Evolutionary conservation across 108 stramenopile genomes (phyloP), one percentile per base, ranked within the genome.

Genomic region (Conticribra guillardii): DNA sequence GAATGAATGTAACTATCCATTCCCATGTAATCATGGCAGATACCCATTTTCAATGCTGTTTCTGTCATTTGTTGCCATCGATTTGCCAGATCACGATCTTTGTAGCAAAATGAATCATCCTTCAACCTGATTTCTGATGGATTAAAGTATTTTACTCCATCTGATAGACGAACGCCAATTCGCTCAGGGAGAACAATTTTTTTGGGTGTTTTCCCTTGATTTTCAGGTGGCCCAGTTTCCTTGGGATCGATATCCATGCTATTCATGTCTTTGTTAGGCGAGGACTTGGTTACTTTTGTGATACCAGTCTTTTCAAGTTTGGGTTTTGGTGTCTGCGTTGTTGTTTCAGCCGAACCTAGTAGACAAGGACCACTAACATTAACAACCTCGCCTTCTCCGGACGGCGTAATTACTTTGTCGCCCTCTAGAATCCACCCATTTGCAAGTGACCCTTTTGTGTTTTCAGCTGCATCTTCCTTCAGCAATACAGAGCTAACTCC

Each of bases 391-490:
- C 89, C 92, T 29, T 85, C 64, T 21, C 91, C 90, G 17, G 85
- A 90, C 5, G 89, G 85, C 33, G 90, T 87, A 22, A 74, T 64
- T 5, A 95, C 91, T 33, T 79, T 73, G 44, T 95, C 89, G 26
- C 91, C 94, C 21, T 84, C 76, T 4, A 91, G 78, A 27, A 88
- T 59, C 94, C 94, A 95, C n/a, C 85, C 88, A 60, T 46, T 73
- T 15, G 87, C 80, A 52, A 82, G 32, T 19, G 54, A 45, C 27
- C 24, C 44, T n/a, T 30, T 30, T 9, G 50, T 29, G 49, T 34
- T 19, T 19, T 54, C 26, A 2, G 17, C 21, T 18, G 15, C 51
- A 26, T 23, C 31, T 49, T 47, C 60, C 17, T 76, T 30, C 18
- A 0, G 19, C 26, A 17, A 29, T n/a, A n/a, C n/a, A 11, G 70